Conservation (phyloP, 441 rosid species). For the Pelargonium citronellum region DNA sequence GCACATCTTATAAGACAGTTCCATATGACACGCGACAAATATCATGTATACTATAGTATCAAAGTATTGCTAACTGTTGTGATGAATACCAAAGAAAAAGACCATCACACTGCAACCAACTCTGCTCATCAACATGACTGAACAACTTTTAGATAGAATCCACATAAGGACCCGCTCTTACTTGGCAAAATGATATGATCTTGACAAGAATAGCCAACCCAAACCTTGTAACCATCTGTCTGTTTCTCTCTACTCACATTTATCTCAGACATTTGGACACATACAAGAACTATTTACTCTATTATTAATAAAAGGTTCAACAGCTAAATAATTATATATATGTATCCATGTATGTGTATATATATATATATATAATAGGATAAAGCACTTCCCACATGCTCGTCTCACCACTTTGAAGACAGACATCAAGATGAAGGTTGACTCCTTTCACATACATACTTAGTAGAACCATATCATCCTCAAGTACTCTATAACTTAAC, state of each 20-base stretch:
- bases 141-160: slow-evolving; percentile 3
- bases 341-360: no score
- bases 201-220: slow-evolving; percentile 40
- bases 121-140: slow-evolving; percentile 15
- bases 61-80: slow-evolving; percentile 5
- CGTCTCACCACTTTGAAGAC: slow-evolving; percentile 19
- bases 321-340: slow-evolving; percentile 4
- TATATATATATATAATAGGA: slow-evolving; percentile 15
- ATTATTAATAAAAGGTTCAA: slow-evolving; percentile 26
- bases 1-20: background rate
- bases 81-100: slow-evolving; percentile 11
- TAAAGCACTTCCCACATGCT: slow-evolving; percentile 18
- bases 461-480: background rate
- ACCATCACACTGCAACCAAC: background rate
- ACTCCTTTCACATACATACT: background rate
- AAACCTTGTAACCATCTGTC: slow-evolving; percentile 49
- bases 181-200: slow-evolving; percentile 42
- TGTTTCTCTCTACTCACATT: slow-evolving; percentile 47
- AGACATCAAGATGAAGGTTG: slow-evolving; percentile 49
- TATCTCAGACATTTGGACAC: slow-evolving; percentile 26
- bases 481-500: slow-evolving; percentile 15
- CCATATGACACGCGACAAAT: background rate
- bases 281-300: slow-evolving; percentile 21
- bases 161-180: slow-evolving; percentile 39
- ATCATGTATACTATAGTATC: background rate